phyloP scores from a whole-genome alignment of 768 basidiomycete genomes.

The Boletellus emodensis region DNA sequence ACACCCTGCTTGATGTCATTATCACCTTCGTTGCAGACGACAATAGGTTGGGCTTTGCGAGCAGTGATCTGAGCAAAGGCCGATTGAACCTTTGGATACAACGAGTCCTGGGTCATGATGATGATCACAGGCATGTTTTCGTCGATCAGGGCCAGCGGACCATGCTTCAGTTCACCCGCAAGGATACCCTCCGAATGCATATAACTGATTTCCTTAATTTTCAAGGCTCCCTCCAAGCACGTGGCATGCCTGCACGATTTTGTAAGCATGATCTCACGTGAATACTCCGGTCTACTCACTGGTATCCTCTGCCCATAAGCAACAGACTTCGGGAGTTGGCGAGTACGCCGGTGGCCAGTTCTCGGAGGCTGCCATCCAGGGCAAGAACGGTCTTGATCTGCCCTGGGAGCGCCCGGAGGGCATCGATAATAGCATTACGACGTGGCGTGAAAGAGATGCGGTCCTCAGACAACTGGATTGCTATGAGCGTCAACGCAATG shows the following conservation, averaged over 20 bases:
- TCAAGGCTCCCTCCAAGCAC: slow-evolving; percentile 95
- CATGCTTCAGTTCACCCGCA: slow-evolving; percentile 98
- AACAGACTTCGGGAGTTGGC: slow-evolving; percentile 81
- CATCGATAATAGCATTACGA: slow-evolving; percentile 89
- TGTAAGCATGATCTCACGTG: background rate
- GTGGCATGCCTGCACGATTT: slow-evolving; percentile 68
- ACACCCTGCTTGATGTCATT: slow-evolving; percentile 65
- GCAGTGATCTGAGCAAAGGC: slow-evolving; percentile 97
- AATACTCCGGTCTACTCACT: slow-evolving; percentile 47
- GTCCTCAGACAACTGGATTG: slow-evolving; percentile 97
- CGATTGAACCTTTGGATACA: slow-evolving; percentile 97
- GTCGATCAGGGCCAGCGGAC: slow-evolving; percentile 94
- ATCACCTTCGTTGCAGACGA: slow-evolving; percentile 94
- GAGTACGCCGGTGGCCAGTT: slow-evolving; percentile 75
- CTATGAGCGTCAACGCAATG: slow-evolving; percentile 96
- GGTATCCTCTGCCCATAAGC: slow-evolving; percentile 97
- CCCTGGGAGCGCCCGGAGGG: slow-evolving; percentile 82
- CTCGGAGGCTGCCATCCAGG: slow-evolving; percentile 70
- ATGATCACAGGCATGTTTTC: slow-evolving; percentile 99
- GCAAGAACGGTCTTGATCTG: slow-evolving; percentile 87
- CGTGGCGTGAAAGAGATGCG: slow-evolving; percentile 89
- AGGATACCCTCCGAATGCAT: slow-evolving; percentile 68
- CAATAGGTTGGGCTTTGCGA: slow-evolving; percentile 91
- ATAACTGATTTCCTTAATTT: slow-evolving; percentile 99
- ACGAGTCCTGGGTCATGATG: slow-evolving; percentile 97